phyloP scores from a whole-genome alignment of 139 green algal genomes.

The Chlorella sp. region DNA sequence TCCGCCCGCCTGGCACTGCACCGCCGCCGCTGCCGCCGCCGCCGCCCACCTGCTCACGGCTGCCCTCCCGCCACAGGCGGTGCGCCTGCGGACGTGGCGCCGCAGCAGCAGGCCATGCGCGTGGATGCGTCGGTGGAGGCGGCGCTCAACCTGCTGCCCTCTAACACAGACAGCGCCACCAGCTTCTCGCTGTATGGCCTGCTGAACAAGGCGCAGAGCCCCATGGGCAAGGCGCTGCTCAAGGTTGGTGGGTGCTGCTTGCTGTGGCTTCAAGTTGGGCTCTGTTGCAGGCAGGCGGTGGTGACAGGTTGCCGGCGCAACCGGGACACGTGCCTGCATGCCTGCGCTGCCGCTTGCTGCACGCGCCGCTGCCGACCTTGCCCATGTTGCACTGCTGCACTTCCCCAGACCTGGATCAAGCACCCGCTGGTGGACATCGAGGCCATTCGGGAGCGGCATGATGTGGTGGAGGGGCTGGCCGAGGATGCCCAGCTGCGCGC shows the following conservation, averaged over 20 bases:
- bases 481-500: slow-evolving; percentile 75
- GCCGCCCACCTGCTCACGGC: background rate
- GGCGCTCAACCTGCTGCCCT: slow-evolving; percentile 93
- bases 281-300: background rate
- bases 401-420: slow-evolving; percentile 94
- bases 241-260: slow-evolving; percentile 63
- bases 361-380: too few relatives aligned
- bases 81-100: background rate
- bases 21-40: background rate
- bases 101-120: slow-evolving; percentile 25
- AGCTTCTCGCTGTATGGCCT: slow-evolving; percentile 90
- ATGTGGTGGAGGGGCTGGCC: slow-evolving; percentile 89
- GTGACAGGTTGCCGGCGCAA: too few relatives aligned
- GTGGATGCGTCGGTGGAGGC: slow-evolving; percentile 54
- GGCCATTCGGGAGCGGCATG: slow-evolving; percentile 78
- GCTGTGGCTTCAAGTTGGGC: too few relatives aligned
- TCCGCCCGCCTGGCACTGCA: too few relatives aligned
- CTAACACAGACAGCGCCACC: slow-evolving; percentile 69
- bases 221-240: slow-evolving; percentile 94
- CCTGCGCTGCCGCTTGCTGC: too few relatives aligned
- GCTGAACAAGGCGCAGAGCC: slow-evolving; percentile 87
- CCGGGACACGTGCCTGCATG: too few relatives aligned
- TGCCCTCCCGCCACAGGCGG: background rate
- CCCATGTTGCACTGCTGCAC: too few relatives aligned
- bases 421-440: slow-evolving; percentile 85